Evolutionary conservation across 129 eudicot genomes (phyloP), one percentile per base, ranked within the genome.

Genomic region (Glebionis coronaria): DNA sequence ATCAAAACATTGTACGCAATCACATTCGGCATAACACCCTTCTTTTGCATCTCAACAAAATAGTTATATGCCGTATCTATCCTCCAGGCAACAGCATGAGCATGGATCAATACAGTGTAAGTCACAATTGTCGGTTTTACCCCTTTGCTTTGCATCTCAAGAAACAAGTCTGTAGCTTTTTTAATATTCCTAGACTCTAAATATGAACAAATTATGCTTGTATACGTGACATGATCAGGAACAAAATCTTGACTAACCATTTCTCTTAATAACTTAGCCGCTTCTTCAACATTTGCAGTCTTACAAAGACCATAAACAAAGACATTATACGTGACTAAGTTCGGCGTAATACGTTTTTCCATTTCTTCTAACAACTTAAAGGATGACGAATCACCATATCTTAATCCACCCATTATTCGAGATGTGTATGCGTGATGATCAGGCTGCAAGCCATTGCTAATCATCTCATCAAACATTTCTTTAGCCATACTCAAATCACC

Each of bases 161-260:
- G 2, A 56, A 84, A 84, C 80, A 76, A 79, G 44, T 79, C 87
- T 50, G 72, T 61, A 21, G 95, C 90, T 67, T 70, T 68, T 54
- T 70, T 72, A 65, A 84, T 81, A 55, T 84, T 44, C 50, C 85
- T 87, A 44, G 19, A 28, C 73, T 79, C 72, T 63, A 87, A 66
- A 71, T 87, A 62, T 47, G 82, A 81, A 53, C 83, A 88, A 67
- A 87, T 87, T 3, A 84, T 79, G 78, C 87, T 76, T 9, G 90
- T 87, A 60, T 84, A 87, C 0, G 90, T 84, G n/a, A 87, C 68
- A 38, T 76, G 90, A 68, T 87, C 95, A 10, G 90, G 90, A 51
- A 61, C 56, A 65, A 83, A 56, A 18, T 87, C 87, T 5, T 70
- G 21, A 13, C 23, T 27, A 40, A 79, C 71, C 95, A 87, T 84